Evolutionary conservation across 768 basidiomycete species (phyloP).

Genomic region (Favolaschia claudopus): DNA sequence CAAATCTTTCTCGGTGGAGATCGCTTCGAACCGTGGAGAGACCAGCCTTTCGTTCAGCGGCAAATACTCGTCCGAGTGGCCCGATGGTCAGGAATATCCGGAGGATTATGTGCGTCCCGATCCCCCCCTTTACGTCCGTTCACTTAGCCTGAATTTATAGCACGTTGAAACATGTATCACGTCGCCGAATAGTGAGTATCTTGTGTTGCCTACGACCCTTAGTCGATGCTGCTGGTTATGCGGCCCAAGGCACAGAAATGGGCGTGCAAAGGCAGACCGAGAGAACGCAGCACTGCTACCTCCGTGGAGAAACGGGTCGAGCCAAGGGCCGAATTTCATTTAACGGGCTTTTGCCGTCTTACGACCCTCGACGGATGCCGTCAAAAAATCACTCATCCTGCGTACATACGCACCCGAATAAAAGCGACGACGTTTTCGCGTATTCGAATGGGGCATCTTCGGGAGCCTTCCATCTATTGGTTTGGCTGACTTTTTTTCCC

Average conservation of each 20-base stretch:
- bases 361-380: no score
- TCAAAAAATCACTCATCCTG: no score
- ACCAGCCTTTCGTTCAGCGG: conserved; percentile 54
- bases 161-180: conserved; percentile 52
- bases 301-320: no score
- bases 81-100: conserved; percentile 52
- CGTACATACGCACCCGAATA: no score
- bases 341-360: no score
- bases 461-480: no score
- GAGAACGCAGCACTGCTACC: no score
- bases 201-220: background rate
- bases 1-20: conserved; percentile 54
- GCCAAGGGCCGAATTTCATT: no score
- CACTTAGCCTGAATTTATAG: conserved; percentile 27
- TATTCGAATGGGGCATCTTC: no score
- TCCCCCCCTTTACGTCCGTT: background rate
- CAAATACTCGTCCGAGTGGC: conserved; percentile 48
- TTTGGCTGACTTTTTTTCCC: background rate
- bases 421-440: no score
- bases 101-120: conserved; percentile 50
- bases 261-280: no score
- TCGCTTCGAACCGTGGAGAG: conserved; percentile 56
- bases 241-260: conserved; percentile 55
- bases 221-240: background rate
- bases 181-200: conserved; percentile 54